These are phyloP conservation scores for Coprinellus micaceus DNA, from an alignment of 768 basidiomycete genomes.

Conservation along the genomic window DNA sequence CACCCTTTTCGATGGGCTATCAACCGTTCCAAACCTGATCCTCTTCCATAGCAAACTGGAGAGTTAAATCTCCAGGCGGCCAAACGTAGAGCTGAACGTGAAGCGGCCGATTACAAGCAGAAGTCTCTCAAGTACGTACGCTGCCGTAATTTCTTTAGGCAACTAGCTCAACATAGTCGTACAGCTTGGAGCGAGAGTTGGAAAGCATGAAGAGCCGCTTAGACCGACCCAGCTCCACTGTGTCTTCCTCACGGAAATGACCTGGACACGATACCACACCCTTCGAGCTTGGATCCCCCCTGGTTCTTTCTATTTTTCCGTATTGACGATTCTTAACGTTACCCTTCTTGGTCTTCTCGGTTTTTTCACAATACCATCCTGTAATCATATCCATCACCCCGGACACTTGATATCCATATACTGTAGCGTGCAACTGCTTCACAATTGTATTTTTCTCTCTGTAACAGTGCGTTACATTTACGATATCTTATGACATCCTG, in stretches of 20 bases:
- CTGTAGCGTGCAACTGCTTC: neutral
- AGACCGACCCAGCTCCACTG: conserved; percentile 13
- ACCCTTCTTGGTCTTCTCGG: neutral
- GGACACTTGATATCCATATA: neutral
- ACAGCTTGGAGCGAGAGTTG: conserved; percentile 26
- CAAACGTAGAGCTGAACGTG: conserved; percentile 74
- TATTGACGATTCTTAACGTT: neutral
- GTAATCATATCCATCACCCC: neutral
- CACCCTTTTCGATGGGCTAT: too few relatives aligned
- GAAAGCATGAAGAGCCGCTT: conserved; percentile 24
- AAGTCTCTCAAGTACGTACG: conserved; percentile 57
- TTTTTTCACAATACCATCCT: neutral
- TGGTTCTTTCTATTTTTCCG: too few relatives aligned
- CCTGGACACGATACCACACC: neutral
- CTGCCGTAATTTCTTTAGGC: neutral
- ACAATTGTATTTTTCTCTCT: neutral
- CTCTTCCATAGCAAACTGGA: conserved; percentile 54
- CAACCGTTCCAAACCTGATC: too few relatives aligned
- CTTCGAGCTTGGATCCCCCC: too few relatives aligned
- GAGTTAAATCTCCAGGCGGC: conserved; percentile 64
- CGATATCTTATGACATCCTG: neutral
- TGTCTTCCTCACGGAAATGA: neutral
- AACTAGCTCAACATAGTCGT: neutral
- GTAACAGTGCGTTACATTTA: neutral
- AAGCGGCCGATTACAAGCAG: conserved; percentile 71